Percentiles rank a stretch among this genome's conserved stretches.
These are phyloP conservation scores for Diplosphaera chodatii DNA, from an alignment of 139 green algal species.

Conservation along the genomic window DNA sequence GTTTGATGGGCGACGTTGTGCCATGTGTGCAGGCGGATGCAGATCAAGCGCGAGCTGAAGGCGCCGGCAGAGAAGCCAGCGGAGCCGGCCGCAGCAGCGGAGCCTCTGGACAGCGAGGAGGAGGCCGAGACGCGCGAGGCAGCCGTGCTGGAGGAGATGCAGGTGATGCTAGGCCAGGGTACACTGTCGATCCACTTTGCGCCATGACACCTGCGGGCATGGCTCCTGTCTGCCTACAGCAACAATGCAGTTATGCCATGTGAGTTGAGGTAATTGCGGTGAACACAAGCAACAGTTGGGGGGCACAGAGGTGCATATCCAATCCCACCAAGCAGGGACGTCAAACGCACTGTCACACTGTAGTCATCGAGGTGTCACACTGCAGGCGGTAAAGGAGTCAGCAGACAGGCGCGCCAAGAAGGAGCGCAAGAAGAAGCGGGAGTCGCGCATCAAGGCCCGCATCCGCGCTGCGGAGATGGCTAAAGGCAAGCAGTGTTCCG, in stretches of 20 bases:
- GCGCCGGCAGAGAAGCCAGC: slow-evolving; percentile 5
- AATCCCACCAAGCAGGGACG: no score
- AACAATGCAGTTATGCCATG: no score
- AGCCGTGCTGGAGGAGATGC: slow-evolving; percentile 84
- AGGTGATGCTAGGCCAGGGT: slow-evolving; percentile 11
- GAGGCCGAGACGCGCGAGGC: slow-evolving; percentile 49
- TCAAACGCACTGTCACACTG: no score
- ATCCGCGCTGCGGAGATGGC: slow-evolving; percentile 53
- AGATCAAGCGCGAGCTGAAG: slow-evolving; percentile 31
- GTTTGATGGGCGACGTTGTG: no score
- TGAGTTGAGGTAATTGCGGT: no score
- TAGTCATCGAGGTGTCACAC: not conserved
- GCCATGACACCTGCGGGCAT: no score
- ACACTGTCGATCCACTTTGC: no score
- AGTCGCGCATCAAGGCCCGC: slow-evolving; percentile 75
- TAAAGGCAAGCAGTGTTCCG: not conserved
- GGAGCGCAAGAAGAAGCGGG: slow-evolving; percentile 56
- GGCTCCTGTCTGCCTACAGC: no score
- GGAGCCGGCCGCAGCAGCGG: not conserved
- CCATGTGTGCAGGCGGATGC: slow-evolving; percentile 7
- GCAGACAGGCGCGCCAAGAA: slow-evolving; percentile 54
- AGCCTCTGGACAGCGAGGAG: not conserved
- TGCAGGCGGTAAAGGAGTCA: slow-evolving; percentile 49
- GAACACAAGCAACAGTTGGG: no score
- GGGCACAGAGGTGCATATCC: no score